phyloP scores from a whole-genome alignment of 371 early-diverging fungal genomes.

The Apophysomyces variabilis region DNA sequence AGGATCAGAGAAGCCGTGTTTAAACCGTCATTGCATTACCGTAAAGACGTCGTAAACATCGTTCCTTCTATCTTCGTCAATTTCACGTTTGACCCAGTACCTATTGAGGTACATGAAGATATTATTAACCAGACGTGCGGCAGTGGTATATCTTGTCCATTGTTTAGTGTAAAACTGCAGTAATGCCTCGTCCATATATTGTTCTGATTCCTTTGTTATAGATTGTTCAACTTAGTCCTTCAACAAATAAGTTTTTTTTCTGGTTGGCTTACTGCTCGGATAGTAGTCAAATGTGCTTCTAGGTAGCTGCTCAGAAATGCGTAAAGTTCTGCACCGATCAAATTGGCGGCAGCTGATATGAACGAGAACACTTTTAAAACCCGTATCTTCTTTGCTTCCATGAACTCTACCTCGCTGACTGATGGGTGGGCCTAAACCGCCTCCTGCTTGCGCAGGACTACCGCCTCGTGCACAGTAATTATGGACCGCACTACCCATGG shows the following conservation, averaged over 20 bases:
- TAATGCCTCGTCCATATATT: constrained; percentile 78
- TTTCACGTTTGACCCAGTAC: constrained; percentile 96
- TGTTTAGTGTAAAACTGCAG: constrained; percentile 86
- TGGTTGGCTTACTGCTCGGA: constrained; percentile 31
- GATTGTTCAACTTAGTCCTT: neutral
- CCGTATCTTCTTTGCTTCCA: neutral
- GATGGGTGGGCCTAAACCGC: constrained; percentile 20
- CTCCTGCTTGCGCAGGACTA: constrained; percentile 25
- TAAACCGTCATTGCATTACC: constrained; percentile 54
- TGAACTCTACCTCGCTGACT: constrained; percentile 33
- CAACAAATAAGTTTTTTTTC: neutral
- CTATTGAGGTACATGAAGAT: constrained; percentile 94
- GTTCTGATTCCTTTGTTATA: constrained; percentile 57
- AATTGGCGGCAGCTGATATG: constrained; percentile 63
- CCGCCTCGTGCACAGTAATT: constrained; percentile 75
- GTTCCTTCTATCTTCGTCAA: constrained; percentile 88
- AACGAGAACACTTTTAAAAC: constrained; percentile 1
- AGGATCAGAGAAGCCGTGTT: neutral
- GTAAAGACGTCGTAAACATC: constrained; percentile 94
- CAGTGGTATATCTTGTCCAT: constrained; percentile 89
- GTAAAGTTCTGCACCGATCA: constrained; percentile 90
- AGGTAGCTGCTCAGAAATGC: constrained; percentile 74
- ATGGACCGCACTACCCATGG: constrained; percentile 71
- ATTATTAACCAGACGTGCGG: constrained; percentile 85
- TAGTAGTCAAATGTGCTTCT: constrained; percentile 67